These are phyloP conservation scores for Lichtheimia hyalospora DNA, from an alignment of 371 early-diverging fungal species.

Conservation along the genomic window DNA sequence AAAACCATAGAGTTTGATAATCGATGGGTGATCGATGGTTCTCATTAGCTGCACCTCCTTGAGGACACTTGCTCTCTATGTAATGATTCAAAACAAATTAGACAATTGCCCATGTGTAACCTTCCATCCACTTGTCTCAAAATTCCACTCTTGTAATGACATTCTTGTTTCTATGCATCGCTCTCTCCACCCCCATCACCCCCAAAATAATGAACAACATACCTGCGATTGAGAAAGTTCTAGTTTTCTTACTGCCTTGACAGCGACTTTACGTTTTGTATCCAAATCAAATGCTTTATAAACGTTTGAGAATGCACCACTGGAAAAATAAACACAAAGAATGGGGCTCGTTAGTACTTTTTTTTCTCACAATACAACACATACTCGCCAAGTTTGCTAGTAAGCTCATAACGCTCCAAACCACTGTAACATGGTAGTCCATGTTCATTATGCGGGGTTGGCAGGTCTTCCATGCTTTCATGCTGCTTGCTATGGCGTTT, in stretches of 20 bases:
- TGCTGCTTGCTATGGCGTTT: conserved; percentile 1
- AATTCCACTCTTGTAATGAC: too few relatives aligned
- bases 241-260: conserved; percentile 70
- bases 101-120: not conserved
- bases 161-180: not conserved
- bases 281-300: conserved; percentile 63
- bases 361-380: conserved; percentile 31
- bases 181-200: too few relatives aligned
- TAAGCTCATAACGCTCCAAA: conserved; percentile 41
- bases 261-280: conserved; percentile 62
- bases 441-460: not conserved
- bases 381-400: conserved; percentile 64
- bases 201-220: conserved; percentile 1
- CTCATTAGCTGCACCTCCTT: conserved; percentile 90
- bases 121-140: not conserved
- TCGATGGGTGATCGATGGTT: conserved; percentile 74
- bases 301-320: conserved; percentile 80
- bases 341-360: not conserved
- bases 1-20: conserved; percentile 72
- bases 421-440: conserved; percentile 11
- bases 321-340: conserved; percentile 18
- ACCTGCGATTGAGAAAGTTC: conserved; percentile 30
- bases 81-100: not conserved
- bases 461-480: conserved; percentile 2
- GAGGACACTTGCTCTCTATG: conserved; percentile 72